Evolutionary conservation across 805 yeast genomes (phyloP).

Genomic region (Metschnikowia kofuensis): DNA sequence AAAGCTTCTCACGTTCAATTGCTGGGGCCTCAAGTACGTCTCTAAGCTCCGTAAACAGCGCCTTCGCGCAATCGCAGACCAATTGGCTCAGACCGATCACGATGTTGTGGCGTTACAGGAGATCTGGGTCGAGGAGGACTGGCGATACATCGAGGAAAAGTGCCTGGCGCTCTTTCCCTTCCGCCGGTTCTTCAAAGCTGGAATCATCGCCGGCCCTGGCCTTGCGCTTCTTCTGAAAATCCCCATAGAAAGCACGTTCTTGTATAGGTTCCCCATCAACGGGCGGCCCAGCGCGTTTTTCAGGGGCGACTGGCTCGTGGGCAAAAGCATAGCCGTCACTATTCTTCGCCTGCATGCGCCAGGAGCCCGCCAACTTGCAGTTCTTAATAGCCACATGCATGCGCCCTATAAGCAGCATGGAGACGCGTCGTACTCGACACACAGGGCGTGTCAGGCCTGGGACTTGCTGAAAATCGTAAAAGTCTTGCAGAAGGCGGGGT

Average conservation of each 20-base stretch:
- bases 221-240: slow-evolving; percentile 77
- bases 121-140: slow-evolving; percentile 85
- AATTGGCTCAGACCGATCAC: slow-evolving; percentile 52
- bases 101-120: slow-evolving; percentile 95
- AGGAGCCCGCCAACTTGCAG: slow-evolving; percentile 58
- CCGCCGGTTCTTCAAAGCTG: slow-evolving; percentile 70
- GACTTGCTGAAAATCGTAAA: slow-evolving; percentile 71
- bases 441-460: slow-evolving; percentile 96
- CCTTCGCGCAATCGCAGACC: slow-evolving; percentile 68
- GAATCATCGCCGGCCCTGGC: slow-evolving; percentile 92
- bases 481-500: slow-evolving; percentile 66
- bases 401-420: slow-evolving; percentile 87
- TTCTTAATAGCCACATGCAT: slow-evolving; percentile 93
- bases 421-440: slow-evolving; percentile 87
- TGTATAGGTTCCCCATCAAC: slow-evolving; percentile 85
- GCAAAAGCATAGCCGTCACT: slow-evolving; percentile 82
- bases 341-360: slow-evolving; percentile 49
- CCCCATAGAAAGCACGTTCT: slow-evolving; percentile 76
- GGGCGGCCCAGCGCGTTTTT: slow-evolving; percentile 92
- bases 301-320: slow-evolving; percentile 97
- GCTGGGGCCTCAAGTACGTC: slow-evolving; percentile 88
- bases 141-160: slow-evolving; percentile 54
- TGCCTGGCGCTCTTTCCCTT: slow-evolving; percentile 55
- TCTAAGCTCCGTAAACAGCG: slow-evolving; percentile 68
- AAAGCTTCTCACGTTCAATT: slow-evolving; percentile 61